These are phyloP conservation scores for Yamadazyma diddensiae DNA, from an alignment of 1,139 yeast genomes.

Conservation along the genomic window DNA sequence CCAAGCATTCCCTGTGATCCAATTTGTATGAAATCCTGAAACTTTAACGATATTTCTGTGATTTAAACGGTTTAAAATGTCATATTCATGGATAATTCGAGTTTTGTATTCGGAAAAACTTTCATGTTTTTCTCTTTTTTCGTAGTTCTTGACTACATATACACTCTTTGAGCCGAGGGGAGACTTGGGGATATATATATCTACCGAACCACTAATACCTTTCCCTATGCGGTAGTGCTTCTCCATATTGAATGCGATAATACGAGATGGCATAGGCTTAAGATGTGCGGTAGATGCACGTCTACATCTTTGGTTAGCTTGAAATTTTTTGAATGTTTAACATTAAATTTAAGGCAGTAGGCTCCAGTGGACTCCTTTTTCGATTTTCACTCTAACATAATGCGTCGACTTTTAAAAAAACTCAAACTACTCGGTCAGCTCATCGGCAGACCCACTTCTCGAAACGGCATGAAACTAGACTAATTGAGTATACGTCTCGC, in stretches of 20 bases:
- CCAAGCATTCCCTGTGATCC: conserved; percentile 19
- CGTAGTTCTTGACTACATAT: conserved; percentile 43
- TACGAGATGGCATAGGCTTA: no score
- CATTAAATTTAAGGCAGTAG: no score
- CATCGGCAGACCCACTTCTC: not conserved
- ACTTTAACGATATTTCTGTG: conserved; percentile 37
- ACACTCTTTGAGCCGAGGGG: conserved; percentile 5
- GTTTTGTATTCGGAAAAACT: conserved; percentile 30
- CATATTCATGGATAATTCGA: conserved; percentile 38
- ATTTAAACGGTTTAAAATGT: conserved; percentile 21
- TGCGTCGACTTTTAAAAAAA: no score
- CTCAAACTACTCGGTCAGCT: not conserved
- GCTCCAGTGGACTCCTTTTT: no score
- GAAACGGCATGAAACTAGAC: conserved; percentile 4
- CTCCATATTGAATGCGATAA: no score
- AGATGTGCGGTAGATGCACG: no score
- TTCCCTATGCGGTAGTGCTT: conserved; percentile 9
- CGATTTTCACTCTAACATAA: no score
- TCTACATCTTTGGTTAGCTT: no score
- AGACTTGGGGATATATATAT: conserved; percentile 19
- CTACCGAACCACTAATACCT: conserved; percentile 46
- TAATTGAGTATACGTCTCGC: conserved; percentile 3
- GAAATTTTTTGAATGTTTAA: no score
- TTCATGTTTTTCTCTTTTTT: conserved; percentile 34
- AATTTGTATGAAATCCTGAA: conserved; percentile 21